Evolutionary conservation across 768 basidiomycete genomes (phyloP), one percentile per base, ranked within the genome.

Genomic region (Tulasnella sp.): DNA sequence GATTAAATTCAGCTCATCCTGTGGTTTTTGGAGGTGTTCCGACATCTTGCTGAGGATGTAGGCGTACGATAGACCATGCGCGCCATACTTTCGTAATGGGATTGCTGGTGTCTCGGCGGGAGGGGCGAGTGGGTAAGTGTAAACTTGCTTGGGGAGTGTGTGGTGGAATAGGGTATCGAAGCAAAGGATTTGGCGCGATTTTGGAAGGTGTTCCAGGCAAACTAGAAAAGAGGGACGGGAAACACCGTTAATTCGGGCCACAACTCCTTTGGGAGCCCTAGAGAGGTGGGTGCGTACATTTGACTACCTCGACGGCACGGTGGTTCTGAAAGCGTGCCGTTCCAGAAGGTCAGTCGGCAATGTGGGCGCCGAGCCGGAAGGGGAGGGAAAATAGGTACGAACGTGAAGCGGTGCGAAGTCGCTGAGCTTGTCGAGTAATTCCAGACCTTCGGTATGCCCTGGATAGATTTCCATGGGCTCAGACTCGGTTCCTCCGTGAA

Each of bases 81-180:
- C 95, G 19, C 95, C 95, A 77, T 95, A 96, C 79, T 94, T 95
- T 78, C 87, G 87, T 59, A 96, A 83, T 0, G 90, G 87, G 59
- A 90, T 80, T 9, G 81, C 77, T 75, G 86, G 89, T 74, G 89
- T 81, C 29, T 34, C 19, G 11, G 39, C 35, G 0, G 78, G 62
- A 22, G 72, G 73, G 0, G 81, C 78, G 68, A 96, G 89, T 0
- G 93, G 87, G 77, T 94, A 95, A 67, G 86, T 90, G 42, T 90
- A 86, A 69, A 95, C 87, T 77, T 94, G 89, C 5, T 80, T 76
- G 0, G 92, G 92, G 17, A 98, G 85, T 11, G 90, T 84, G 63
- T 83, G 84, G 79, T 96, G 92, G 80, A 94, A 94, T 5, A 91
- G 84, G 0, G 93, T 92, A 79, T 97, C 94, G 77, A 96, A 97